A percentile compares a stretch with the other conserved stretches of the same genome.
Conservation (phyloP, 176 grass and related monocot species). For the Paspalum vaginatum region DNA sequence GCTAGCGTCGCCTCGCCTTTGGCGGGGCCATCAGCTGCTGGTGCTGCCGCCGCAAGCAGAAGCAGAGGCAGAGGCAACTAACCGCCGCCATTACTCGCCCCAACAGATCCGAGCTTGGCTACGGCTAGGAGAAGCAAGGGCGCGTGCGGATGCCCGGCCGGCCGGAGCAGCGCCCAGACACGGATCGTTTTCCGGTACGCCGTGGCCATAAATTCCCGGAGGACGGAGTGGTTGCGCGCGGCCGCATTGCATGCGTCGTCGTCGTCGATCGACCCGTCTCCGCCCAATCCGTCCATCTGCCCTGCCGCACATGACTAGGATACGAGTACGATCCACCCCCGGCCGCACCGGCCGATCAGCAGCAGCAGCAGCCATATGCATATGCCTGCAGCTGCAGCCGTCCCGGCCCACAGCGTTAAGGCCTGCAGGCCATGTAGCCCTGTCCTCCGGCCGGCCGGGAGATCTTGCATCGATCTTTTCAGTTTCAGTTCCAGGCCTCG, state of each 20-base stretch:
- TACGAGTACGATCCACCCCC: background rate
- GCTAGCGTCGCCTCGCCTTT: too few relatives aligned
- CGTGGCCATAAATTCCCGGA: background rate
- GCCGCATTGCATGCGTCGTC: too few relatives aligned
- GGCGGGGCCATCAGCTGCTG: too few relatives aligned
- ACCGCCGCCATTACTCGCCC: background rate
- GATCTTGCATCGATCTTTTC: background rate
- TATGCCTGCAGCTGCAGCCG: background rate
- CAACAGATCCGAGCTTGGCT: too few relatives aligned
- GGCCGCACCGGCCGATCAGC: background rate
- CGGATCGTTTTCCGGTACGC: conserved; percentile 14
- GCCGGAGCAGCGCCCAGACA: background rate
- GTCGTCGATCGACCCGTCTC: background rate
- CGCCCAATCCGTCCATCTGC: too few relatives aligned
- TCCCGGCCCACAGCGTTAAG: background rate
- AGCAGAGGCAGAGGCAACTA: background rate
- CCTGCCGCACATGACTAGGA: background rate
- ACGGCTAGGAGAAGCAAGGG: background rate
- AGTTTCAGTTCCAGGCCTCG: background rate
- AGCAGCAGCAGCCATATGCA: background rate
- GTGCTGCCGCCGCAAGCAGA: too few relatives aligned
- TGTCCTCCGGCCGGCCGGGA: background rate
- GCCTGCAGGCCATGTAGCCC: background rate
- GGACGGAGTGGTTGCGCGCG: background rate
- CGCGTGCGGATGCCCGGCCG: background rate